These are phyloP conservation scores for Ophiostoma sp. DNA, from an alignment of 2,329 filamentous ascomycete species.

Conservation along the genomic window DNA sequence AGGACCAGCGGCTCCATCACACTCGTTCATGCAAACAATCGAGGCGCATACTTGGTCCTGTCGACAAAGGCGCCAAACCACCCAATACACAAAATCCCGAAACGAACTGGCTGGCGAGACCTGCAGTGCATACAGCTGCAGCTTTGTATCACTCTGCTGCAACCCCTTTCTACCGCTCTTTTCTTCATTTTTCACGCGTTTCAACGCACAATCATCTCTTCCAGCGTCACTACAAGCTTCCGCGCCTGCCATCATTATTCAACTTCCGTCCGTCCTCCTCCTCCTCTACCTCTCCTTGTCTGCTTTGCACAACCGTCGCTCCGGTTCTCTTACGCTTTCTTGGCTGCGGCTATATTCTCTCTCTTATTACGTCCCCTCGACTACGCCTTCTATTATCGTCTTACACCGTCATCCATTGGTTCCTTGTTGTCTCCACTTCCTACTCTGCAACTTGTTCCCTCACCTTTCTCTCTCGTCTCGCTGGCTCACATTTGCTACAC, in stretches of 20 bases:
- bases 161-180: neutral
- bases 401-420: conserved; percentile 5
- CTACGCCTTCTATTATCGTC: neutral
- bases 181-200: neutral
- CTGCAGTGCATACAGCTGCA: conserved; percentile 18
- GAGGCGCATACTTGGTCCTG: too few relatives aligned
- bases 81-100: neutral
- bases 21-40: conserved; percentile 21
- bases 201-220: neutral
- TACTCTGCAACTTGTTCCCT: conserved; percentile 6
- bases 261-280: neutral
- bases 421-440: neutral
- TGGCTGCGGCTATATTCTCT: neutral
- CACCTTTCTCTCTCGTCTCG: neutral
- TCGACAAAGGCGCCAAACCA: neutral
- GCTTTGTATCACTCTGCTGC: conserved; percentile 17
- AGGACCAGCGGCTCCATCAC: conserved; percentile 15
- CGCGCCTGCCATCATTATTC: too few relatives aligned
- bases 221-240: too few relatives aligned
- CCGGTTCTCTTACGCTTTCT: too few relatives aligned
- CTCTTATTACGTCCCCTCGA: neutral
- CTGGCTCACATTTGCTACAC: neutral
- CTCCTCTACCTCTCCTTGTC: neutral
- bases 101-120: neutral
- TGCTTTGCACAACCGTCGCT: too few relatives aligned